A percentile compares a stretch with the other conserved stretches of the same genome.
phyloP scores from a whole-genome alignment of 176 grass and related monocot species.

The Panicum miliaceum region DNA sequence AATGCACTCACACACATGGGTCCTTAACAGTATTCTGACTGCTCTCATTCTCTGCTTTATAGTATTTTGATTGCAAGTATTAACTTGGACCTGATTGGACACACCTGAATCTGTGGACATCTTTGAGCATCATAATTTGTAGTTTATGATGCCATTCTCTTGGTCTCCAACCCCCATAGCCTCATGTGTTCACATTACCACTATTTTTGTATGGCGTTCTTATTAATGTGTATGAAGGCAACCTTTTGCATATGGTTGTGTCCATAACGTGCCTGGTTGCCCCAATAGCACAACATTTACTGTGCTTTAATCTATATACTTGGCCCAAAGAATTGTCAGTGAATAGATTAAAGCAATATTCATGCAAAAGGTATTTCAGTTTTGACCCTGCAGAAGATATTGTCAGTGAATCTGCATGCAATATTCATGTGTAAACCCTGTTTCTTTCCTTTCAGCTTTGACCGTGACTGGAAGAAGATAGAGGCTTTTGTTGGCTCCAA shows the following conservation, averaged over 20 bases:
- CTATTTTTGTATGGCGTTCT: neutral
- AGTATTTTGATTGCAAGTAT: conserved; percentile 4
- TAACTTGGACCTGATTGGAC: conserved; percentile 8
- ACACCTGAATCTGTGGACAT: conserved; percentile 8
- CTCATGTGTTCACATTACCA: neutral
- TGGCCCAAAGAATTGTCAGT: conserved; percentile 4
- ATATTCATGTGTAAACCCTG: conserved; percentile 34
- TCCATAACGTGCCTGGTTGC: neutral
- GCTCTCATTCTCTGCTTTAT: neutral
- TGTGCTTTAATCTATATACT: conserved; percentile 5
- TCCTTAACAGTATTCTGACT: neutral
- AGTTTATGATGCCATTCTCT: neutral
- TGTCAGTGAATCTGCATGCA: neutral
- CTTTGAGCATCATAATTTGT: conserved; percentile 1
- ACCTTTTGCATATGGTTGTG: conserved; percentile 2
- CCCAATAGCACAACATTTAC: neutral
- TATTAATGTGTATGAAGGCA: neutral
- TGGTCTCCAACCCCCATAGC: conserved; percentile 1
- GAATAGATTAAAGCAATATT: too few relatives aligned
- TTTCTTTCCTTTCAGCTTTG: conserved; percentile 62
- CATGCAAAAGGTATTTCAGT: too few relatives aligned
- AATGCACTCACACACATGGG: neutral
- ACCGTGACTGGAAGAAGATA: conserved; percentile 98
- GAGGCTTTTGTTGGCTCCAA: conserved; percentile 97
- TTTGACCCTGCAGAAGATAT: too few relatives aligned